Base-by-base conservation (phyloP, 208 protist genomes). In the Trypanosoma theileri region DNA sequence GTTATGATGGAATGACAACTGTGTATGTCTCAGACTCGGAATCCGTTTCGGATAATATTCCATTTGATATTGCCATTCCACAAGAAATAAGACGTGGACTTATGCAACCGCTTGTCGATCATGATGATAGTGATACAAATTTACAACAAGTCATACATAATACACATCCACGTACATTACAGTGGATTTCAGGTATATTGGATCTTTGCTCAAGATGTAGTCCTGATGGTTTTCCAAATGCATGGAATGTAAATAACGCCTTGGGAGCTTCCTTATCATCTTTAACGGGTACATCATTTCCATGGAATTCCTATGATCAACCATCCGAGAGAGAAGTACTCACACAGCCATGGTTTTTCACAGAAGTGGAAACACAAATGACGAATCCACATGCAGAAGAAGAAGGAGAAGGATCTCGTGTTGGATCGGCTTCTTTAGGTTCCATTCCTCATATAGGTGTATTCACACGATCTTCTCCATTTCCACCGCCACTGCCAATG, bases 11-110 rank as follows among this genome's bases (percentile, higher is more conserved):
- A 31, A 71, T 70, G 44, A 42, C 52, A 21, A 42, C 52, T 44
- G 44, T 31, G 17, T 17, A 42, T 22, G 44, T 4, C 31, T 10
- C 41, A 19, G 35, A 19, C 19, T 13, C 59, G 3, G 28, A 35
- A 35, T 35, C 3, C 1, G 22, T 21, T 19, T 7, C 17, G 16
- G 44, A 51, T 19, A 40, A 26, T 0, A 12, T 16, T 22, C 58
- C 22, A 3, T 46, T 16, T 46, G 54, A 69, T 26, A 64, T 58
- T 11, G 16, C 59, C 0, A 41, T 75, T 28, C 22, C 67, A 45
- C 59, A 75, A 46, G 75, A 80, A 35, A 46, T 80, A 19, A 67
- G 74, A 40, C 45, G 46, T 35, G 68, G 68, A 16, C 17, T 80
- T 35, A 14, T 64, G 11, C 24, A 46, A 24, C 41, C 48, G 1